Conservation (phyloP, 2,329 filamentous ascomycete genomes). For the Rutstroemia sp. region DNA sequence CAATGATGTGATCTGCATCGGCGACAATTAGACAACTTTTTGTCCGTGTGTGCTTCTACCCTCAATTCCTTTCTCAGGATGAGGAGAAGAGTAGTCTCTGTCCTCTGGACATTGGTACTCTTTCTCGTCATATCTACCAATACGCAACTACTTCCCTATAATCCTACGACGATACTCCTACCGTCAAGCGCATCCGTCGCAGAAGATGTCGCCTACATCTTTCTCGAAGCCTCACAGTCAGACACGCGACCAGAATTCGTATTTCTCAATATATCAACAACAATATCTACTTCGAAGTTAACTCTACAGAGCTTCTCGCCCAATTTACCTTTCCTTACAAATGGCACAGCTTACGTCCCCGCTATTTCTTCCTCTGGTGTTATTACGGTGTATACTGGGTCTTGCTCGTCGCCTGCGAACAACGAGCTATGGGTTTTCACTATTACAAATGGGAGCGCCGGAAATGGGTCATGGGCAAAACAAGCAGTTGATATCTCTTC, state of each 20-base stretch:
- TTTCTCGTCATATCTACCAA: conserved; percentile 5
- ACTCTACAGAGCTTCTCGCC: conserved; percentile 44
- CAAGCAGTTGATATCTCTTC: conserved; percentile 31
- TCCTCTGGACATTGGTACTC: conserved; percentile 16
- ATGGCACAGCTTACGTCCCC: conserved; percentile 56
- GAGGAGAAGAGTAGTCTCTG: conserved; percentile 14
- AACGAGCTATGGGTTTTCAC: conserved; percentile 63
- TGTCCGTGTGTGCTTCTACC: conserved; percentile 6
- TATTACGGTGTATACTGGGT: conserved; percentile 66
- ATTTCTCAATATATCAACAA: conserved; percentile 57
- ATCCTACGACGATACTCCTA: conserved; percentile 65
- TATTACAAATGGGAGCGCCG: conserved; percentile 35
- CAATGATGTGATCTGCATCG: conserved; percentile 17
- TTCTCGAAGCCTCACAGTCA: conserved; percentile 39
- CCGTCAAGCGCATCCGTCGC: conserved; percentile 39
- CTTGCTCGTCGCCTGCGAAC: conserved; percentile 50
- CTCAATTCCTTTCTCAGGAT: conserved; percentile 15
- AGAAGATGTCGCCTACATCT: conserved; percentile 58
- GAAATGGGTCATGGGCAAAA: conserved; percentile 49
- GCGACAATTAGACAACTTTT: conserved; percentile 9
- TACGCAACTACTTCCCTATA: conserved; percentile 59
- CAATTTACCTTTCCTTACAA: conserved; percentile 55
- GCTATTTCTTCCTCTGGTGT: conserved; percentile 60
- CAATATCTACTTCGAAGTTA: conserved; percentile 41
- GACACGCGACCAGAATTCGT: conserved; percentile 41